phyloP scores from a whole-genome alignment of 2,329 filamentous ascomycete genomes.

The Plectosphaerella sp. region DNA sequence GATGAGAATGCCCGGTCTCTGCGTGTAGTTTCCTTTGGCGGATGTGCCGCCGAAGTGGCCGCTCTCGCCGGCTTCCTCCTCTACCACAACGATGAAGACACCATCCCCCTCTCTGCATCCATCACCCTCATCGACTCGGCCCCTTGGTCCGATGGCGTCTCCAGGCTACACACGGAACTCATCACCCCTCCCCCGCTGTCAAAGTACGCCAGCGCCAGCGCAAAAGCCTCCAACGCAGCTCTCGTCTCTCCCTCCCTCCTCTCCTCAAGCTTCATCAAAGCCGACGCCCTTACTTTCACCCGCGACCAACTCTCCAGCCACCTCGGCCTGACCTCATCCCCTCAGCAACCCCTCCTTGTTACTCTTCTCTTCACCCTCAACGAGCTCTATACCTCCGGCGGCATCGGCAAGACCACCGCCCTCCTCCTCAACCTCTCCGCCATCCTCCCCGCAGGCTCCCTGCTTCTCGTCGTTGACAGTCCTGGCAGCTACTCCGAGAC shows the following conservation, averaged over 20 bases:
- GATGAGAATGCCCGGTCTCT: conserved; percentile 16
- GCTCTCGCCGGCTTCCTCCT: conserved; percentile 44
- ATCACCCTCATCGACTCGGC: conserved; percentile 77
- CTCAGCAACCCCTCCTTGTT: conserved; percentile 47
- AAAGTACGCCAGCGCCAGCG: conserved; percentile 46
- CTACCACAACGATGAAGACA: conserved; percentile 1
- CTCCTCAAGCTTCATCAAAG: conserved; percentile 35
- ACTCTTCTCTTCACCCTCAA: conserved; percentile 94
- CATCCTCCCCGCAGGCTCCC: conserved; percentile 49
- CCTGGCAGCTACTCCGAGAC: conserved; percentile 90
- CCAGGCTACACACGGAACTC: conserved; percentile 52
- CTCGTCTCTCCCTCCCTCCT: conserved; percentile 37
- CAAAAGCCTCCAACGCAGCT: conserved; percentile 37
- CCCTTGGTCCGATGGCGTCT: conserved; percentile 65
- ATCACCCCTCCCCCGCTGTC: conserved; percentile 45
- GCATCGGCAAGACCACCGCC: conserved; percentile 67
- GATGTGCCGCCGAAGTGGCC: conserved; percentile 59
- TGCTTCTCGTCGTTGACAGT: conserved; percentile 85
- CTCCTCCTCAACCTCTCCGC: conserved; percentile 69
- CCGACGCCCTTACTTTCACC: conserved; percentile 43
- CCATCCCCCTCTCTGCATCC: conserved; percentile 18
- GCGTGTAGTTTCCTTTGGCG: conserved; percentile 45
- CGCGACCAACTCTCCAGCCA: conserved; percentile 24
- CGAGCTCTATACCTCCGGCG: conserved; percentile 80
- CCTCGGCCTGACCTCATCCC: conserved; percentile 13